phyloP scores from a whole-genome alignment of 352 stramenopile genomes.

The Globisporangium nodosum region DNA sequence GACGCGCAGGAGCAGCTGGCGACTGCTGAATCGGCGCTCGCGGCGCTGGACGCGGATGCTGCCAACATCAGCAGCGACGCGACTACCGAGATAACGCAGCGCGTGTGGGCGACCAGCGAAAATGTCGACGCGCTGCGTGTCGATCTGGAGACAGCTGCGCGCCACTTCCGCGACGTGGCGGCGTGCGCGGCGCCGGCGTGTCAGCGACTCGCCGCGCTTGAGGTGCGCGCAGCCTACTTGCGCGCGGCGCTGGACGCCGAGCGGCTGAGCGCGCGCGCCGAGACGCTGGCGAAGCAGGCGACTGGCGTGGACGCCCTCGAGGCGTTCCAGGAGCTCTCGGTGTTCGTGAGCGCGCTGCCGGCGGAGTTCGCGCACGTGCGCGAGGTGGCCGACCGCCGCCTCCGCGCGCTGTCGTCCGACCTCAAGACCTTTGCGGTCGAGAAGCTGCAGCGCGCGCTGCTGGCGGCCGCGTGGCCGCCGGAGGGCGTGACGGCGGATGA shows the following conservation, averaged over 20 bases:
- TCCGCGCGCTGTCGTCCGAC: slow-evolving; percentile 39
- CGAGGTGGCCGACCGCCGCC: slow-evolving; percentile 38
- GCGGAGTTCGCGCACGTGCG: slow-evolving; percentile 34
- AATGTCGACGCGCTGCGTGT: background rate
- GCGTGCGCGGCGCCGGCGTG: slow-evolving; percentile 29
- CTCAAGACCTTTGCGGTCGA: slow-evolving; percentile 46
- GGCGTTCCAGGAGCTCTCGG: slow-evolving; percentile 32
- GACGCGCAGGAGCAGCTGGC: background rate
- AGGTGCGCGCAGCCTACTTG: slow-evolving; percentile 39
- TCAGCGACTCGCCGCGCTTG: slow-evolving; percentile 25
- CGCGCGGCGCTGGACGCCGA: slow-evolving; percentile 47
- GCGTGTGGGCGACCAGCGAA: background rate
- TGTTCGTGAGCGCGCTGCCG: slow-evolving; percentile 34
- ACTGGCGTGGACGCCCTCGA: slow-evolving; percentile 31
- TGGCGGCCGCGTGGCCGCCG: slow-evolving; percentile 40
- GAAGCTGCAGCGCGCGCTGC: slow-evolving; percentile 43
- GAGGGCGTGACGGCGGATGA: background rate
- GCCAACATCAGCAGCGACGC: too few relatives aligned
- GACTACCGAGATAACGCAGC: background rate
- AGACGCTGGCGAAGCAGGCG: slow-evolving; percentile 28
- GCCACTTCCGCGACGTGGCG: slow-evolving; percentile 43
- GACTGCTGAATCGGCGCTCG: background rate
- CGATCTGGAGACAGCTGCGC: background rate
- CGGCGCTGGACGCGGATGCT: background rate
- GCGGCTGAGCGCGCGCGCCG: slow-evolving; percentile 37